Evolutionary conservation across 169 alveolate species (phyloP).

Genomic region (Plasmodium vivax): DNA sequence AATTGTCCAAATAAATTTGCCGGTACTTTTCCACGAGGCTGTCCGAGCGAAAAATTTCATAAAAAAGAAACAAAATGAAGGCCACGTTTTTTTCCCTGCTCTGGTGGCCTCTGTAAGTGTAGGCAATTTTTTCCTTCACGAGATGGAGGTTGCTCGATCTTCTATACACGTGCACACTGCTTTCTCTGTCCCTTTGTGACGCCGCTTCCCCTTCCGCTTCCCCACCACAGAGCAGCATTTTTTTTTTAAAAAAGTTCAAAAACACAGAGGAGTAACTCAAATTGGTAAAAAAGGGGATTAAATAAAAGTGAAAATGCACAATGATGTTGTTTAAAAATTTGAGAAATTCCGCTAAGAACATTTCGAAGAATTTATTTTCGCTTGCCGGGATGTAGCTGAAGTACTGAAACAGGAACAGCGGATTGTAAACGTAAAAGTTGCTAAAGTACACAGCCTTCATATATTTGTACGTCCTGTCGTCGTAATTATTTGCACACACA

Average conservation of each 20-base stretch:
- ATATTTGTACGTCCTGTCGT: conserved; percentile 39
- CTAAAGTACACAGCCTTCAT: conserved; percentile 26
- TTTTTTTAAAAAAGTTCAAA: conserved; percentile 46
- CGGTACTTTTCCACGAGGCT: conserved; percentile 2
- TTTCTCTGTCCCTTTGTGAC: no score
- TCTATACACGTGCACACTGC: not conserved
- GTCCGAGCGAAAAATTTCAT: conserved; percentile 12
- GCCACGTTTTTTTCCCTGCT: conserved; percentile 1
- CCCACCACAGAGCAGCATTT: not conserved
- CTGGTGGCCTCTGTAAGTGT: not conserved
- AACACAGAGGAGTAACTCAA: conserved; percentile 36
- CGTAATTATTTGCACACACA: conserved; percentile 42
- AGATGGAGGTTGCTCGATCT: not conserved
- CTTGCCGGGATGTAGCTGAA: not conserved
- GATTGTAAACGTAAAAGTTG: conserved; percentile 61
- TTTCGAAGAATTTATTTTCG: conserved; percentile 33
- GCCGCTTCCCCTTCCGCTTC: not conserved
- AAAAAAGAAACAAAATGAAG: not conserved
- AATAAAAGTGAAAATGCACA: conserved; percentile 52
- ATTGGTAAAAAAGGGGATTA: conserved; percentile 65
- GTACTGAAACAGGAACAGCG: conserved; percentile 40
- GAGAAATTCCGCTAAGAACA: conserved; percentile 28
- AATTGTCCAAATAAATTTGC: conserved; percentile 21
- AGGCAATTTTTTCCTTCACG: conserved; percentile 5
- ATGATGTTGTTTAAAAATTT: conserved; percentile 67